Evolutionary conservation across 768 basidiomycete species (phyloP).

Genomic region (Fomitopsis pulvina): DNA sequence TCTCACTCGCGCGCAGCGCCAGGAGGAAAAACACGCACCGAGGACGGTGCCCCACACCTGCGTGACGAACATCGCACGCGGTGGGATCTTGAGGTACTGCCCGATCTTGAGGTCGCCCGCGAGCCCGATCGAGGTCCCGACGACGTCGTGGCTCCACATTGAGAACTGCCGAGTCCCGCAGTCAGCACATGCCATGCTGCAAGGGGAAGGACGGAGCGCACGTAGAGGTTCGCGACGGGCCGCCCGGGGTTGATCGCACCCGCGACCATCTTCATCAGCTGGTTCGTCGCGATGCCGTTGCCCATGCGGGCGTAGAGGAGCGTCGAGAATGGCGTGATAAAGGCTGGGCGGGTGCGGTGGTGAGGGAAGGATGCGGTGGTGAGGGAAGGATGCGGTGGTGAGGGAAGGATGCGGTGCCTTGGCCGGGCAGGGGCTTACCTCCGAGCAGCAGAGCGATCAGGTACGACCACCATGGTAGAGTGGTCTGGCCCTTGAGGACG

Average conservation of each 20-base stretch:
- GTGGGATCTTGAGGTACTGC: slow-evolving; percentile 58
- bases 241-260: slow-evolving; percentile 54
- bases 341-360: slow-evolving; percentile 4
- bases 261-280: slow-evolving; percentile 61
- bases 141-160: slow-evolving; percentile 62
- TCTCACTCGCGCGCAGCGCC: not conserved
- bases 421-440: slow-evolving; percentile 10
- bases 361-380: too few relatives aligned
- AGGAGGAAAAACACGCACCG: slow-evolving; percentile 25
- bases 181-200: not conserved
- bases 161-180: slow-evolving; percentile 37
- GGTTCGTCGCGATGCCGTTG: slow-evolving; percentile 51
- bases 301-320: slow-evolving; percentile 54
- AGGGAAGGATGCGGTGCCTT: too few relatives aligned
- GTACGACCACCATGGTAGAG: slow-evolving; percentile 58
- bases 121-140: slow-evolving; percentile 45
- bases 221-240: slow-evolving; percentile 66
- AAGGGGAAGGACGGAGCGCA: slow-evolving; percentile 15
- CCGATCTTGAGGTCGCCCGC: slow-evolving; percentile 54
- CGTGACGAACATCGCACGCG: slow-evolving; percentile 56
- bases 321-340: slow-evolving; percentile 46
- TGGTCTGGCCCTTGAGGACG: slow-evolving; percentile 50
- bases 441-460: slow-evolving; percentile 50
- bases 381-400: too few relatives aligned
- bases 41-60: slow-evolving; percentile 64